phyloP scores from a whole-genome alignment of 2,329 filamentous ascomycete genomes.

The Acrocalymma vagum region DNA sequence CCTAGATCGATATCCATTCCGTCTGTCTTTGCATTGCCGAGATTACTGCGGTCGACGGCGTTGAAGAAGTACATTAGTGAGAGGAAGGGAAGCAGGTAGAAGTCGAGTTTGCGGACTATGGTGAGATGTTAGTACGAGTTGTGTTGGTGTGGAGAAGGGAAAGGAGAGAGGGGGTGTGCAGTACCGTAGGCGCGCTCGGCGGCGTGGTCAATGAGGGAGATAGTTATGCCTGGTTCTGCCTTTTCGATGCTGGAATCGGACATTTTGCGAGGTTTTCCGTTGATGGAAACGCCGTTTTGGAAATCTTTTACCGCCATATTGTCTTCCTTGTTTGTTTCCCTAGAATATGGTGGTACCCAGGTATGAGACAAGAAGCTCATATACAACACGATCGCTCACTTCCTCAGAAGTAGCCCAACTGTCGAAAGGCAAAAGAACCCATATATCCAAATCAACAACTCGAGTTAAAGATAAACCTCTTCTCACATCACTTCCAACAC shows the following conservation, averaged over 20 bases:
- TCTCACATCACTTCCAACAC: too few relatives aligned
- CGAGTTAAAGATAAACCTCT: too few relatives aligned
- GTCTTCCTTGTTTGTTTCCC: too few relatives aligned
- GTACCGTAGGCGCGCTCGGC: constrained; percentile 45
- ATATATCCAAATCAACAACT: too few relatives aligned
- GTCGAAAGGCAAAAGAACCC: too few relatives aligned
- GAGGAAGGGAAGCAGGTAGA: constrained; percentile 54
- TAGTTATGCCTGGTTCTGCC: background rate
- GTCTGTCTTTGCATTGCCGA: constrained; percentile 62
- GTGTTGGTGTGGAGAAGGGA: background rate
- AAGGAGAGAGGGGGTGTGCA: too few relatives aligned
- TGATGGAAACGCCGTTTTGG: constrained; percentile 2
- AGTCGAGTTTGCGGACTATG: constrained; percentile 50
- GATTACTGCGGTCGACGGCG: constrained; percentile 50
- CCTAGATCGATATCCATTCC: constrained; percentile 54
- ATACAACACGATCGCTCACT: too few relatives aligned
- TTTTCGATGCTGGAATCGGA: constrained; percentile 12
- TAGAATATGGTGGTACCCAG: too few relatives aligned
- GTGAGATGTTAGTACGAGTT: background rate
- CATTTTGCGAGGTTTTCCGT: constrained; percentile 8
- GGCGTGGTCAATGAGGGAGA: constrained; percentile 33
- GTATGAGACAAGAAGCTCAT: too few relatives aligned
- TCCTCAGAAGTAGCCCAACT: too few relatives aligned
- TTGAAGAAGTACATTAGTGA: constrained; percentile 54
- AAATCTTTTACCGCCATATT: too few relatives aligned